Evolutionary conservation across 1,284 basidiomycete genomes (phyloP).

Genomic region (Fomes fomentarius): DNA sequence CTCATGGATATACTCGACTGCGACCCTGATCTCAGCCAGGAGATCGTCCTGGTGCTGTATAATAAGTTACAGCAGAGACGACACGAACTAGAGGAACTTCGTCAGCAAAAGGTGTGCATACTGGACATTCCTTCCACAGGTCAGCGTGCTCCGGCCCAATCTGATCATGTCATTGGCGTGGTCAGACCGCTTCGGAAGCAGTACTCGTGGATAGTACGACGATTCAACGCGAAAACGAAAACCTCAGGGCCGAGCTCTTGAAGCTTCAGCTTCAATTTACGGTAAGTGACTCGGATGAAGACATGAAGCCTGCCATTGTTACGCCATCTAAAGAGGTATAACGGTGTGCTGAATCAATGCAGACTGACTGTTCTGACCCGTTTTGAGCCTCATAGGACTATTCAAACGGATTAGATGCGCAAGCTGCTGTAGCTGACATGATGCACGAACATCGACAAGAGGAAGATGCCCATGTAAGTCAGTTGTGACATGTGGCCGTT

Average conservation of each 20-base stretch:
- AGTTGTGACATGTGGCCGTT: too few relatives aligned
- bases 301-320: too few relatives aligned
- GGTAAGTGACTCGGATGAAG: neutral
- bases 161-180: too few relatives aligned
- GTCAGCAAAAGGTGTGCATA: too few relatives aligned
- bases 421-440: neutral
- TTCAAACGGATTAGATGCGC: neutral
- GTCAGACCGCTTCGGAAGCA: neutral
- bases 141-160: too few relatives aligned
- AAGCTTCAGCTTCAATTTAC: neutral
- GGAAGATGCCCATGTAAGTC: neutral
- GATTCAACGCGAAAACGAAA: slow-evolving; percentile 7
- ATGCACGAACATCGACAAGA: neutral
- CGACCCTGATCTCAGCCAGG: slow-evolving; percentile 13
- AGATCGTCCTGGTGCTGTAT: slow-evolving; percentile 14
- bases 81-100: slow-evolving; percentile 12
- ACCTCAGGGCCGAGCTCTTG: slow-evolving; percentile 6
- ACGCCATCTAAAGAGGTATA: too few relatives aligned
- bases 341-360: too few relatives aligned
- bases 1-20: neutral
- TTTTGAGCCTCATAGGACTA: neutral
- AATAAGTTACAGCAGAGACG: slow-evolving; percentile 15
- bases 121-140: too few relatives aligned
- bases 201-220: slow-evolving; percentile 7
- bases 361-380: too few relatives aligned